Conservation (phyloP, 345 rosid species). For the Murraya koenigii region DNA sequence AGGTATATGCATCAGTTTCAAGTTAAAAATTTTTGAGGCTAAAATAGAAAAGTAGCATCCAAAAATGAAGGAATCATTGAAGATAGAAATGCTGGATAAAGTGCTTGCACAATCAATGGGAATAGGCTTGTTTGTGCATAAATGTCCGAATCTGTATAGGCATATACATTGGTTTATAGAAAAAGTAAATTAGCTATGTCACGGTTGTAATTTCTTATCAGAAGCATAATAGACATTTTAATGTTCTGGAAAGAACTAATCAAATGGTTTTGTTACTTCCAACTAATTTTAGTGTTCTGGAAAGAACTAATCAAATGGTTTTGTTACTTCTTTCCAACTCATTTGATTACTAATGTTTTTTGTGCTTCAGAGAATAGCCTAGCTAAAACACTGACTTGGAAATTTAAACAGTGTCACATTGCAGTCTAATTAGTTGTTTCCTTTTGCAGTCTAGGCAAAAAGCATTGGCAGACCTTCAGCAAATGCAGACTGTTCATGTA, state of each 20-base stretch:
- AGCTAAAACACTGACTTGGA: neutral
- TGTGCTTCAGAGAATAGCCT: neutral
- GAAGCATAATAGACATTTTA: neutral
- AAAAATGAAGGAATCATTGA: neutral
- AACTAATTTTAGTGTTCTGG: neutral
- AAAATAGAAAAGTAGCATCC: neutral
- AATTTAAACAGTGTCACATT: neutral
- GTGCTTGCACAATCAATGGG: neutral
- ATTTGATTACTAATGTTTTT: neutral
- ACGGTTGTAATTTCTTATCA: neutral
- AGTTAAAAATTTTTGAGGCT: neutral
- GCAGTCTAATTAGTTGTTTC: constrained; percentile 11
- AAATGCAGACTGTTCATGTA: constrained; percentile 78
- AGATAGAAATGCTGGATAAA: neutral
- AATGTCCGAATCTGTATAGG: neutral
- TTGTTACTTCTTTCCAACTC: neutral
- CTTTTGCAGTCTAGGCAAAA: constrained; percentile 84
- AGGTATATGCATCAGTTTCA: neutral
- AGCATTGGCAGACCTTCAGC: constrained; percentile 71
- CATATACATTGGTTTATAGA: neutral
- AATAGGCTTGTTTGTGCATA: neutral
- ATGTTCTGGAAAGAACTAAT: neutral
- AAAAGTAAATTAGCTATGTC: neutral
- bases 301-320: neutral
- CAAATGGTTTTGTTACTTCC: neutral